Base-by-base conservation (phyloP, 345 rosid species). In the Toxicodendron radicans region DNA sequence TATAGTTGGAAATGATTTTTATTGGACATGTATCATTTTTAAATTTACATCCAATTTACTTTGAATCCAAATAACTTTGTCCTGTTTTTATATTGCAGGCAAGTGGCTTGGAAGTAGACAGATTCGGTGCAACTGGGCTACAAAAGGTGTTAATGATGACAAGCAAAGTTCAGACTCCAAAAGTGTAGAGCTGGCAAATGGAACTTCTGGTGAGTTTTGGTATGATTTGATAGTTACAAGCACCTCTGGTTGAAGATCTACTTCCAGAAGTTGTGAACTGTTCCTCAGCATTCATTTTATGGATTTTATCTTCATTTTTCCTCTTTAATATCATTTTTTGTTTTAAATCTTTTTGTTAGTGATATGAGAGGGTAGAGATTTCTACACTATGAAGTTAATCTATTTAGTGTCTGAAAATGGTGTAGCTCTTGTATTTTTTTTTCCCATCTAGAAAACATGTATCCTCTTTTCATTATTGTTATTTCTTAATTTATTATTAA, bases 71-170 rank as follows among this genome's bases (percentile, higher is more conserved):
- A 18, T 27, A 65, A 64, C 21, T 20, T 66, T 16, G 2, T 35
- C 20, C 38, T 53, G 64, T 53, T 62, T 51, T 35, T 0, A n/a
- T 69, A 58, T 70, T 58, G 62, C 71, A 92, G 99, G 99, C 45
- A 95, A 92, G 83, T 92, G 97, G 97, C 85, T 92, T 61, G 93
- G 97, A 41, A 92, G 93, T 68, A 85, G 97, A 80, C 97, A 92
- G 80, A 92, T 92, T 69, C 85, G 97, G 48, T 95, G 97, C 79
- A 95, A 95, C 82, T 95, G 99, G 99, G 97, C 97, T 10, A 80
- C 97, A 14, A 95, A 95, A 86, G 98, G 97, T 41, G 90, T 94
- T 75, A 85, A 84, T 64, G 98, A 94, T 13, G 96, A 94, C 75
- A 92, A 87, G 49, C 94, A 78, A 68, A 79, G 86, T 72, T 87